phyloP scores from a whole-genome alignment of 2,329 filamentous ascomycete species.

The Exutisphaerella laricina region DNA sequence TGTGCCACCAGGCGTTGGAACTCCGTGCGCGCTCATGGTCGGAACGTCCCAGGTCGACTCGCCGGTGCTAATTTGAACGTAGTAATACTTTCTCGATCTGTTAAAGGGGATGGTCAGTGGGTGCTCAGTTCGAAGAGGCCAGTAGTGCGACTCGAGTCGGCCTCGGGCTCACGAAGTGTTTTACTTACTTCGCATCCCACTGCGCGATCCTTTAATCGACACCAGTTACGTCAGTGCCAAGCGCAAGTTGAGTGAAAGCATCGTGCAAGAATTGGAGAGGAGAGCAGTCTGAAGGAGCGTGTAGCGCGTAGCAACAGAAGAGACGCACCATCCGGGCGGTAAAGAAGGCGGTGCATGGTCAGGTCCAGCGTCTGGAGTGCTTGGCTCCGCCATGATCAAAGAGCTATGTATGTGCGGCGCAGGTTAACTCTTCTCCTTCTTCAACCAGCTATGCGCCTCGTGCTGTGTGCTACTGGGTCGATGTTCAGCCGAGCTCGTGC shows the following conservation, averaged over 20 bases:
- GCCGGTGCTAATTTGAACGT: constrained; percentile 39
- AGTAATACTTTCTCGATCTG: constrained; percentile 40
- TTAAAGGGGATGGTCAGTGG: constrained; percentile 10
- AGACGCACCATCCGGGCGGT: constrained; percentile 37
- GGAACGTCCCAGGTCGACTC: constrained; percentile 39
- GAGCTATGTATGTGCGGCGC: background rate
- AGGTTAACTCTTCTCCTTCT: too few species aligned
- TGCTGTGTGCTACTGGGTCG: background rate
- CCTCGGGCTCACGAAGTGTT: background rate
- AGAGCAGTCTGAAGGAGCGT: constrained; percentile 4
- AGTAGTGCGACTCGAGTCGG: background rate
- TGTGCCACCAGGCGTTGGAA: constrained; percentile 35
- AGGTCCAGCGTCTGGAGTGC: constrained; percentile 36
- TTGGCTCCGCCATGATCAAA: constrained; percentile 29
- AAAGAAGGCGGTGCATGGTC: constrained; percentile 35
- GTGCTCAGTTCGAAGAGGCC: background rate
- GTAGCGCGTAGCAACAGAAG: constrained; percentile 12
- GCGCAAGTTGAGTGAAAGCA: constrained; percentile 16
- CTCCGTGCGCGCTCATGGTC: constrained; percentile 35
- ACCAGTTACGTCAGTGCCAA: constrained; percentile 33
- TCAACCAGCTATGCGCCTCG: background rate
- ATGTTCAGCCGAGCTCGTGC: background rate
- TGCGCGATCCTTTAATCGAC: constrained; percentile 36
- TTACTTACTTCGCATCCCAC: constrained; percentile 37
- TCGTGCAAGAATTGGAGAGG: constrained; percentile 11